These are phyloP conservation scores for Elaeis oleifera DNA, from an alignment of 202 grass and related monocot species.

Conservation along the genomic window DNA sequence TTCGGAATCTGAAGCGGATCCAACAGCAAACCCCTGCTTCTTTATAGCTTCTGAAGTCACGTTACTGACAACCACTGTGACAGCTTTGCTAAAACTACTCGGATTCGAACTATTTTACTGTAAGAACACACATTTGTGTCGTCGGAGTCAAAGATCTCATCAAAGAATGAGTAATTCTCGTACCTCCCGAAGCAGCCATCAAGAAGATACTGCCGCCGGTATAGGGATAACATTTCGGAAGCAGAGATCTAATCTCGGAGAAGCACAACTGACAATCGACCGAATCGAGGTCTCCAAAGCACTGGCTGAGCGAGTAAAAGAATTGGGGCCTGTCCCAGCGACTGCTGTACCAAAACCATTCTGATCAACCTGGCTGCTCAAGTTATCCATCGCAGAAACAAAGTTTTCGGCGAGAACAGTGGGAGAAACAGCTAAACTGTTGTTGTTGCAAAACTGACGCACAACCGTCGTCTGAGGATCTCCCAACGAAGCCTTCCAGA, in stretches of 20 bases:
- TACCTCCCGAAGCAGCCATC: slow-evolving; percentile 76
- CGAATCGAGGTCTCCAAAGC: slow-evolving; percentile 50
- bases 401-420: slow-evolving; percentile 47
- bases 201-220: slow-evolving; percentile 46
- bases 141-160: slow-evolving; percentile 28
- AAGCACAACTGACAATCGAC: slow-evolving; percentile 80
- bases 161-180: slow-evolving; percentile 68
- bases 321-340: slow-evolving; percentile 36
- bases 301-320: slow-evolving; percentile 70
- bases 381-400: slow-evolving; percentile 61
- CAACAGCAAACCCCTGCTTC: slow-evolving; percentile 39
- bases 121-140: slow-evolving; percentile 24
- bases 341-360: slow-evolving; percentile 50
- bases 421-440: slow-evolving; percentile 26
- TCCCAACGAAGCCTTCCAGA: slow-evolving; percentile 12
- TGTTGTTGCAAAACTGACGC: slow-evolving; percentile 27
- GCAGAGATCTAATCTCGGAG: slow-evolving; percentile 60
- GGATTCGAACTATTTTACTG: slow-evolving; percentile 21
- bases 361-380: slow-evolving; percentile 50
- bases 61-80: slow-evolving; percentile 38
- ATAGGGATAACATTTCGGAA: slow-evolving; percentile 74
- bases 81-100: slow-evolving; percentile 32
- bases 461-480: slow-evolving; percentile 38
- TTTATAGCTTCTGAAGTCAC: slow-evolving; percentile 26
- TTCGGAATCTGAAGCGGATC: slow-evolving; percentile 16